These are phyloP conservation scores for Pythium brachiatum DNA, from an alignment of 352 stramenopile genomes.

Conservation along the genomic window DNA sequence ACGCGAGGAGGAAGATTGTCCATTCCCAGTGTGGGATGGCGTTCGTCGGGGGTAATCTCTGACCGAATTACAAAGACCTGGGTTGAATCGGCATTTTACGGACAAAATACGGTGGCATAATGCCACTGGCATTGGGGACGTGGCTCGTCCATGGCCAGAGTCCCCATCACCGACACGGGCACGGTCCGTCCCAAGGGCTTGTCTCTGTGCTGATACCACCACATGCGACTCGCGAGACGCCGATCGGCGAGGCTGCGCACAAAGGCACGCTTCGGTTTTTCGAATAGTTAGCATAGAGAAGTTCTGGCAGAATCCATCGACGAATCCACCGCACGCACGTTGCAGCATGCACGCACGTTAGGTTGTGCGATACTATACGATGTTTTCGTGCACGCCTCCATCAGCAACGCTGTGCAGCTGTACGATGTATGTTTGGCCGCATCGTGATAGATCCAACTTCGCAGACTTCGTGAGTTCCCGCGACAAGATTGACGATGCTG, in stretches of 20 bases:
- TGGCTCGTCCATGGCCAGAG: constrained; percentile 6
- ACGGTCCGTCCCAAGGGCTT: constrained; percentile 20
- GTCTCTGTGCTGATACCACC: constrained; percentile 5
- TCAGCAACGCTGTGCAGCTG: no score
- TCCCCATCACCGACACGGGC: constrained; percentile 10
- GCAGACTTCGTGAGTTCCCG: no score
- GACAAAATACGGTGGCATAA: no score
- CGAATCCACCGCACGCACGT: no score
- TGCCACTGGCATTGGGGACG: background rate
- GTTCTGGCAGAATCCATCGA: no score
- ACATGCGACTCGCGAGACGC: constrained; percentile 3
- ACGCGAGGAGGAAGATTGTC: constrained; percentile 17
- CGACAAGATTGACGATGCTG: no score
- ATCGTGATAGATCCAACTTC: no score
- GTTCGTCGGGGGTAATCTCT: background rate
- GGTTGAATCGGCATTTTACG: no score
- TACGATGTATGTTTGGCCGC: no score
- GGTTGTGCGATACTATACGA: no score
- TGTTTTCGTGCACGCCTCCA: no score
- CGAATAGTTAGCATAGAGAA: background rate
- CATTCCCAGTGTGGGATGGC: constrained; percentile 18
- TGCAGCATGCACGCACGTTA: no score
- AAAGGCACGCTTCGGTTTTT: background rate
- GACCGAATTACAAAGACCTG: background rate
- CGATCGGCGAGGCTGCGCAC: background rate